Conservation (phyloP, 73 alveolate species). For the Tetrahymena elliotti region DNA sequence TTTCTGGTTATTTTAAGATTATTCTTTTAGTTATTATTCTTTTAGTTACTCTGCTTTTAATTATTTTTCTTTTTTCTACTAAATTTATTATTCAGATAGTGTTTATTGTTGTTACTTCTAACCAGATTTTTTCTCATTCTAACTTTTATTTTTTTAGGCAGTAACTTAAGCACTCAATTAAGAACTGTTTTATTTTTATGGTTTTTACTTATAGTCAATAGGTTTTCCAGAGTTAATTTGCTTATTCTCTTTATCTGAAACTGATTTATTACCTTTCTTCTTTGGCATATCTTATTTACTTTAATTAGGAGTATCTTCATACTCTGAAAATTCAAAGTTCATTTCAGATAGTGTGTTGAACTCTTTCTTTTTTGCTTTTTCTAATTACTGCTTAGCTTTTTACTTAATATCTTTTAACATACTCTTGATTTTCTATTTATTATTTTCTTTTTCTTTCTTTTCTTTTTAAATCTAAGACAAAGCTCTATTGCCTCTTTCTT, state of each 20-base stretch:
- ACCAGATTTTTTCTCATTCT: background rate
- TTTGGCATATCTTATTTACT: background rate
- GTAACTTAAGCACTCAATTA: background rate
- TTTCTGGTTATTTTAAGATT: background rate
- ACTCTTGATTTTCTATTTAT: background rate
- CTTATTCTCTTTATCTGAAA: background rate
- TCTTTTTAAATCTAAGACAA: background rate
- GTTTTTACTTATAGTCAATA: background rate
- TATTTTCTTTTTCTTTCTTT: background rate
- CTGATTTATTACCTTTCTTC: background rate
- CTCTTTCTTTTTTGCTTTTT: background rate
- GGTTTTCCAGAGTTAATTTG: background rate
- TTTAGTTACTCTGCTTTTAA: background rate
- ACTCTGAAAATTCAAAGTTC: background rate
- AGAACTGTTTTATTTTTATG: background rate
- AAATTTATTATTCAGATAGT: background rate
- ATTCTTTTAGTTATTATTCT: background rate
- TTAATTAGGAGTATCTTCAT: background rate
- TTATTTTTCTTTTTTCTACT: background rate
- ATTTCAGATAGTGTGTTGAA: background rate
- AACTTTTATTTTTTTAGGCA: background rate
- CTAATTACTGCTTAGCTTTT: background rate
- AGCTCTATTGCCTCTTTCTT: background rate
- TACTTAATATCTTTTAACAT: background rate
- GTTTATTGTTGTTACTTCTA: background rate